Base-by-base conservation (phyloP, 2,329 filamentous ascomycete genomes). In the Trichoderma simmonsii region DNA sequence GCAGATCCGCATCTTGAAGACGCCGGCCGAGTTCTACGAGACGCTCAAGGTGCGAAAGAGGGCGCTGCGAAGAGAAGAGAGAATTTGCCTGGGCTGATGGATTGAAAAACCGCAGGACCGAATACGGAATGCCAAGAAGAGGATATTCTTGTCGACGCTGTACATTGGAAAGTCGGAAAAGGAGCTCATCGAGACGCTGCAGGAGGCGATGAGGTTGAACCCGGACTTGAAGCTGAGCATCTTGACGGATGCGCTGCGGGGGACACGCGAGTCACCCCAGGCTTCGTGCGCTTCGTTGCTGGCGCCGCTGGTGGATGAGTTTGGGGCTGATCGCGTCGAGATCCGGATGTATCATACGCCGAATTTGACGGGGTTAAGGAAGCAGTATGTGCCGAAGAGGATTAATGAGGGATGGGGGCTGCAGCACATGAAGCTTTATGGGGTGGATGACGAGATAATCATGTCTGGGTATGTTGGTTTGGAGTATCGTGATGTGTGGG, bases 371-470 rank as follows among this genome's bases (percentile, higher is more conserved):
- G 96, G 96, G 0, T 77, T 97, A 71, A 89, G 91, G 65, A 98
- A 98, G 83, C 90, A 91, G 77, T 85, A 93, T 75, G 89, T 98
- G 2, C 96, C 96, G 0, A 93, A 90, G 79, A 88, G 96, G 24
- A 95, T 99, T 80, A 99, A 99, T 76, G 96, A 99, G 83, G 96
- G 96, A 21, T 99, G 96, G 96, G 96, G 96, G 1, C 83, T 99
- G 73, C 96, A 99, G 80, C 96, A 99, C 79, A 99, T 99, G 95
- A 99, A 99, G 86, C 86, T 99, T 0, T 99, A 99, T 77, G 96
- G 96, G 0, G 85, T 97, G 26, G 96, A 99, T 77, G 94, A 99
- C 78, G 94, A 97, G 81, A 92, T 99, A 72, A 95, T 99, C 75
- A 89, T 99, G 77, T 97, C 95, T 8, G 95, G 94, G 89, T 93